Base-by-base conservation (phyloP, 169 alveolate genomes). In the Cryptosporidium andersoni region DNA sequence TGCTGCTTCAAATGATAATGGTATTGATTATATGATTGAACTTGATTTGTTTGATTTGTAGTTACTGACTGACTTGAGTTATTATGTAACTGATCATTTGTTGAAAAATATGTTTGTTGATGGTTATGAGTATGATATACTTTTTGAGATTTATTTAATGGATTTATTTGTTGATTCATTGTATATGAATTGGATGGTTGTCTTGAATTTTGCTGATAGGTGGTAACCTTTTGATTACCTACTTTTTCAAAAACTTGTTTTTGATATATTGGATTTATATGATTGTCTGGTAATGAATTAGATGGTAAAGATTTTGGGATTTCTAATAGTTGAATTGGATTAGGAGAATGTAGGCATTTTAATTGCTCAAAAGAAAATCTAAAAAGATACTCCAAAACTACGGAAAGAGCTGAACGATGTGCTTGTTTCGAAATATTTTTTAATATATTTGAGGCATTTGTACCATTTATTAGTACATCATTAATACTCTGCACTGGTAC, bases 381-480 rank as follows among this genome's bases (percentile, higher is more conserved):
- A 58, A 74, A 74, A 47, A 74, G 43, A 47, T 60, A 47, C n/a
- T 74, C 85, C 11, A 74, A 40, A 36, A 74, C 12, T 9, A 6
- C 37, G 25, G 85, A 74, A 8, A 74, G 25, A n/a, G 60, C 34
- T n/a, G 85, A 74, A 52, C 43, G 25, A 47, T 74, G 85, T 12
- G 80, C 25, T n/a, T 64, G 80, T 3, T 62, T 47, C n/a, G 63
- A 39, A 6, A 62, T 12, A 5, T 42, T 40, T 9, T 43, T 39
- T 40, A 64, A 14, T 11, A 74, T 37, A 9, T 58, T 64, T 8
- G 51, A 25, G 11, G 62, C 85, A n/a, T 49, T 74, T 34, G 37
- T 9, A 42, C 68, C 67, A 60, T 74, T 74, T 25, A 74, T 74
- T 42, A 58, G 74, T 45, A 74, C 47, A 45, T 74, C 85, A 42